These are phyloP conservation scores for Discostella stelligera DNA, from an alignment of 352 stramenopile genomes.

Conservation along the genomic window DNA sequence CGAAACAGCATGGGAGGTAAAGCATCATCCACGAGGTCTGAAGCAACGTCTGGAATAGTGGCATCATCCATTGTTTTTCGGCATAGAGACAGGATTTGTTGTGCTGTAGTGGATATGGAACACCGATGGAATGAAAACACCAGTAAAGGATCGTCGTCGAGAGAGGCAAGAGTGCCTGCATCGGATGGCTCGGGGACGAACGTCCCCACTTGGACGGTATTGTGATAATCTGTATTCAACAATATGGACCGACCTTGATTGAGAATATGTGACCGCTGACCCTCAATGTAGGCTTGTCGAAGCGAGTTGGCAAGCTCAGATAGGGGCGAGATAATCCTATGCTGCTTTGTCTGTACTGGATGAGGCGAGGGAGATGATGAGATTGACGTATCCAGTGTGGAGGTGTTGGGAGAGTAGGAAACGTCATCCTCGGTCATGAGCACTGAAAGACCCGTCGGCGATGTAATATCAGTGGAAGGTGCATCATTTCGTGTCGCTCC, in stretches of 20 bases:
- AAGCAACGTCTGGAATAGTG: slow-evolving; percentile 24
- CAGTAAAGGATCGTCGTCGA: slow-evolving; percentile 41
- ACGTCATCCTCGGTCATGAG: slow-evolving; percentile 12
- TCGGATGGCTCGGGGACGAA: slow-evolving; percentile 30
- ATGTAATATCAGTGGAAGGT: slow-evolving; percentile 2
- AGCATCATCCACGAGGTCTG: slow-evolving; percentile 19
- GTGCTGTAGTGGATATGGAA: slow-evolving; percentile 61
- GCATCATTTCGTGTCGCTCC: not conserved
- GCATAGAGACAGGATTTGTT: slow-evolving; percentile 52
- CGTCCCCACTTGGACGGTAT: slow-evolving; percentile 60
- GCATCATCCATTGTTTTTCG: slow-evolving; percentile 64
- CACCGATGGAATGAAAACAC: slow-evolving; percentile 65
- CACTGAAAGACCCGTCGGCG: slow-evolving; percentile 26
- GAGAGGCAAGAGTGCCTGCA: slow-evolving; percentile 28
- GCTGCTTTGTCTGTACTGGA: not conserved
- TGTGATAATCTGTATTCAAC: slow-evolving; percentile 74
- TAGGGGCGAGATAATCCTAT: slow-evolving; percentile 22
- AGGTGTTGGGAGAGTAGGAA: slow-evolving; percentile 2
- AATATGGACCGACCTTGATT: slow-evolving; percentile 61
- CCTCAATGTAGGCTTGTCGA: slow-evolving; percentile 60
- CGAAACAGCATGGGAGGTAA: slow-evolving; percentile 65
- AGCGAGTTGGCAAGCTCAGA: slow-evolving; percentile 49
- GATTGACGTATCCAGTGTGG: not conserved
- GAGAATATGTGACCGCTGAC: slow-evolving; percentile 58
- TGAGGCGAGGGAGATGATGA: not conserved